These are phyloP conservation scores for Globisporangium okanoganense DNA, from an alignment of 352 stramenopile genomes.

Conservation along the genomic window DNA sequence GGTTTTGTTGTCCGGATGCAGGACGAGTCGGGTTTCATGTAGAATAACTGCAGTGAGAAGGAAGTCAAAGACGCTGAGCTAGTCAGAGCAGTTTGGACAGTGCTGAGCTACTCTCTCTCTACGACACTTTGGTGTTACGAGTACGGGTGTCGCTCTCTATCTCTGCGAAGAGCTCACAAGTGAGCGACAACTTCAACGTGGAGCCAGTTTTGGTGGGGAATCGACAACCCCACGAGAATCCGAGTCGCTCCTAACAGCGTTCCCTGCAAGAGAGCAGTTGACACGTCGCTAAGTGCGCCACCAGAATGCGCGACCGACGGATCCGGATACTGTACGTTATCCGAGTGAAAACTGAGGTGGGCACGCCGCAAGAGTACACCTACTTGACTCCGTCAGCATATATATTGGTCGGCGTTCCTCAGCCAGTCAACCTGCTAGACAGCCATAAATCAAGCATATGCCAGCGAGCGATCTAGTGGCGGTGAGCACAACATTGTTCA, in stretches of 20 bases:
- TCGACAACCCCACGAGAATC: neutral
- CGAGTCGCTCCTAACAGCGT: neutral
- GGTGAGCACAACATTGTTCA: neutral
- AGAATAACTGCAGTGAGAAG: too few species aligned
- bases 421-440: neutral
- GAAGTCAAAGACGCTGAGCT: too few species aligned
- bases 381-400: too few species aligned
- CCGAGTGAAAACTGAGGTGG: too few species aligned
- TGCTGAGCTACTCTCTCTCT: too few species aligned
- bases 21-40: too few species aligned
- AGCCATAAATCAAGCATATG: neutral
- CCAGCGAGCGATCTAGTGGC: neutral
- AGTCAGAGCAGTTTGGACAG: too few species aligned
- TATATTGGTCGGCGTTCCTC: neutral
- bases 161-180: neutral
- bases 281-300: neutral
- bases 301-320: neutral
- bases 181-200: conserved; percentile 1
- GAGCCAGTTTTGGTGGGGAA: neutral
- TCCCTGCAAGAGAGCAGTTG: neutral
- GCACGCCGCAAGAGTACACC: too few species aligned
- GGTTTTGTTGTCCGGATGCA: too few species aligned
- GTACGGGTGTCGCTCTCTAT: neutral
- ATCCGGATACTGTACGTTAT: too few species aligned
- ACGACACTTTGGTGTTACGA: too few species aligned